Evolutionary conservation across 805 yeast species (phyloP), one percentile per base, ranked within the genome.

Genomic region (Wickerhamiella azyma): DNA sequence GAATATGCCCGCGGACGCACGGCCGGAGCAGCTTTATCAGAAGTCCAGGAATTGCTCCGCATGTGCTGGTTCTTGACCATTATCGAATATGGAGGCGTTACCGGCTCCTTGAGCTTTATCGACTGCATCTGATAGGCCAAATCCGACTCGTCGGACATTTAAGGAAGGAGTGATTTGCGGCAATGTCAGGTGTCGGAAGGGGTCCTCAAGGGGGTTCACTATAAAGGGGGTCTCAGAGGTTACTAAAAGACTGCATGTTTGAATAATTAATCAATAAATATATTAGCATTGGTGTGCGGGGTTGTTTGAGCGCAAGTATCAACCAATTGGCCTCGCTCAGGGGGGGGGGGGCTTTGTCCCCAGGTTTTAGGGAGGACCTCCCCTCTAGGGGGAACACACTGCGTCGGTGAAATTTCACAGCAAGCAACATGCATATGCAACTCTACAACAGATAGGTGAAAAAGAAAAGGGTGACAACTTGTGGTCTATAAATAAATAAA

Each of bases 71-170:
- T 42, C 13, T 28, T 35, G 40, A 42, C 36, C 45, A 42, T 42
- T 13, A 35, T 35, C 8, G 45, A 42, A 17, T 42, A 42, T 3
- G 45, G 45, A 1, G 45, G 45, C 13, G 45, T 42, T 5, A 18
- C 16, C 14, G 45, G 45, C 45, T 42, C 45, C 14, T 42, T 42
- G 40, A 42, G 45, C 26, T 42, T 42, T 26, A 42, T 11, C 11
- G 14, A 17, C n/a, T 24, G 26, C 24, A 42, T 19, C 26, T 36
- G 45, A n/a, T 18, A 11, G 21, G 39, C 14, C 24, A 42, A 21
- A 26, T 42, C 40, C 26, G 35, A 5, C 4, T 38, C 36, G 36
- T 42, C 45, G 36, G 40, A 19, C 45, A 42, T 42, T 9, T 26
- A 18, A 26, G 37, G 36, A 30, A 28, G 29, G 33, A 26, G 36